Evolutionary conservation across 169 alveolate genomes (phyloP), one percentile per base, ranked within the genome.

Genomic region (Cystoisospora suis): DNA sequence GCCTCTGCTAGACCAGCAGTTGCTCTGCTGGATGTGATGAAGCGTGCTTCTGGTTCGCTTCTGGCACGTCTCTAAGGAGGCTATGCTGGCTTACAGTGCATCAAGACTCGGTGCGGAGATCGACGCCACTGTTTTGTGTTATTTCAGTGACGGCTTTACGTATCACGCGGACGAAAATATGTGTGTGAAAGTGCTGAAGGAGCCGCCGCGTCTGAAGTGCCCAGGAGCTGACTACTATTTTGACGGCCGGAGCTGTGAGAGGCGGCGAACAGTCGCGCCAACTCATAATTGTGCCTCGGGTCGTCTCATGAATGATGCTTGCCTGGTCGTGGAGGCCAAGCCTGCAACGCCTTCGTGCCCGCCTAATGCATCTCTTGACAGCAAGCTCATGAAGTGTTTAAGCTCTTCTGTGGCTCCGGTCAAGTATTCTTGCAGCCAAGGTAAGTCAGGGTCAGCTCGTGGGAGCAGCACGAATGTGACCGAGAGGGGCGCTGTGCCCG

Each of bases 121-220:
- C n/a, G n/a, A n/a, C n/a, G n/a, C n/a, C n/a, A n/a, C n/a, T n/a
- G n/a, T n/a, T n/a, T n/a, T n/a, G n/a, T n/a, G n/a, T n/a, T n/a
- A n/a, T 4, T 38, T 9, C 75, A 81, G 88, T 29, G 88, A 81
- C 29, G 88, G 88, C 70, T 81, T 56, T 49, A 81, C 70, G 42
- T 81, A 81, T n/a, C 46, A 20, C 32, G 65, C 70, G 6, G 75
- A 81, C 34, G 88, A 81, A 45, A 38, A 81, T 15, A 44, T 44
- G 88, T 81, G 88, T 72, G 29, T 81, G 36, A 81, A 81, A 38
- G 47, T 81, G 34, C n/a, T 81, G 46, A 81, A 42, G 75, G 88
- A 81, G 70, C 79, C 88, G 45, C 88, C 88, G n/a, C 88, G 75
- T 81, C 29, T 81, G 56, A 81, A 49, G 49, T 81, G 88, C 49